Evolutionary conservation across 2,329 filamentous ascomycete genomes (phyloP).

Genomic region (Chrysosporium keratinophilum): DNA sequence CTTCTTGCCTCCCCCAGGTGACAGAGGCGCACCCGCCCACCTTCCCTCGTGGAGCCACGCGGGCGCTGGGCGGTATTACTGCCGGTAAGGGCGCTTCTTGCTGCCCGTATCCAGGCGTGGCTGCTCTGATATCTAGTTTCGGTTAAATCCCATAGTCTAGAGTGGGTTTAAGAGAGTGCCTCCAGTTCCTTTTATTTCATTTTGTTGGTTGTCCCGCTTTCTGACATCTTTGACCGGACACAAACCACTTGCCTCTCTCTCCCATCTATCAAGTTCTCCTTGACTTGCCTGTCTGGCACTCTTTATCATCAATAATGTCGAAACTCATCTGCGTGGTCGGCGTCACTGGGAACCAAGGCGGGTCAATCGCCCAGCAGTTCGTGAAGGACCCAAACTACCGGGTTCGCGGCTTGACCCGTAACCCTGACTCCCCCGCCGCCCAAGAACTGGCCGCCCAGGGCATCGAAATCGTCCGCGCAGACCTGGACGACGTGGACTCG

Average conservation of each 20-base stretch:
- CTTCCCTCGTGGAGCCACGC: too few species aligned
- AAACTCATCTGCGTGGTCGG: constrained; percentile 23
- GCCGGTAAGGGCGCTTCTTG: too few species aligned
- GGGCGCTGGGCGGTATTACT: too few species aligned
- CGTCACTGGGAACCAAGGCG: constrained; percentile 45
- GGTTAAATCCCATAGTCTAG: too few species aligned
- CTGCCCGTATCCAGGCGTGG: too few species aligned
- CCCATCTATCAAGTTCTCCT: not conserved
- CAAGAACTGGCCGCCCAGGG: constrained; percentile 23
- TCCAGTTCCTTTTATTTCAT: too few species aligned
- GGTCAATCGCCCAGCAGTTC: constrained; percentile 39
- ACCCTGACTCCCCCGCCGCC: constrained; percentile 26
- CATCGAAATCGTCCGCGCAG: constrained; percentile 21
- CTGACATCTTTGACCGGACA: too few species aligned
- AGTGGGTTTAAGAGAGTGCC: too few species aligned
- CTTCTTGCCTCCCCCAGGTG: too few species aligned
- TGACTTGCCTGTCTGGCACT: not conserved
- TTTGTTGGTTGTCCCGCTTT: too few species aligned
- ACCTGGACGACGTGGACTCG: constrained; percentile 29
- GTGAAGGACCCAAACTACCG: constrained; percentile 39
- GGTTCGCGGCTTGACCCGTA: constrained; percentile 44
- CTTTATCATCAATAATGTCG: not conserved
- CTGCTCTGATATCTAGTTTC: too few species aligned
- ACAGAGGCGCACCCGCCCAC: too few species aligned
- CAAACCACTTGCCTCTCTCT: not conserved